Evolutionary conservation across 2,329 filamentous ascomycete genomes (phyloP), one percentile per base, ranked within the genome.

Genomic region (Bipolaris zeicola): DNA sequence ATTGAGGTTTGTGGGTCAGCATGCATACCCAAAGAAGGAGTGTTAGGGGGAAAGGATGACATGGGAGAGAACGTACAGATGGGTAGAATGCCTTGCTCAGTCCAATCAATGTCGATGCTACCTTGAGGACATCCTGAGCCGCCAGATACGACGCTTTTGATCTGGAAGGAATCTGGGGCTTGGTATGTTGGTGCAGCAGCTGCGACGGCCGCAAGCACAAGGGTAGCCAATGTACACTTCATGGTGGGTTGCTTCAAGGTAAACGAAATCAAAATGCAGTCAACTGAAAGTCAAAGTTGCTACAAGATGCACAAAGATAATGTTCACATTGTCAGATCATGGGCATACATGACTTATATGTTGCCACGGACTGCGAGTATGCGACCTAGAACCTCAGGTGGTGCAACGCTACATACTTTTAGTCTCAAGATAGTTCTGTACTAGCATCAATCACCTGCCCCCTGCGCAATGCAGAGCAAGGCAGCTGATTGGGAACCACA

Each of bases 61-160:
- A 28, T 28, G 8, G 8, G 8, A 10, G 26, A 13, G 16, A 20
- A 51, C 67, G 45, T 66, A 73, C 70, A 63, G 48, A 75, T 74
- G 18, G 73, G 73, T 5, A 75, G 55, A 26, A 74, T 59, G 24
- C 52, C 51, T 55, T 65, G 62, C 51, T 73, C 66, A 26, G 66
- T 72, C 65, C 66, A 74, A 51, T 69, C 50, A 47, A 74, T 55
- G 54, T 76, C 66, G 51, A 76, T 69, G 58, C 70, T 73, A 48
- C 70, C 73, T 55, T 73, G 71, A 2, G 73, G 73, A 49, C 73
- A 76, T 31, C 73, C 73, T 1, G 70, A 73, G 52, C 73, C 73
- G 34, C 71, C 73, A 8, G 60, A 69, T 36, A 71, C 55, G 38
- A 74, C 66, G 10, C 64, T 69, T 10, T 60, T 63, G 63, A 76